Evolutionary conservation across 331 rosid genomes (phyloP), one percentile per base, ranked within the genome.

Genomic region (Acacia pycnantha): DNA sequence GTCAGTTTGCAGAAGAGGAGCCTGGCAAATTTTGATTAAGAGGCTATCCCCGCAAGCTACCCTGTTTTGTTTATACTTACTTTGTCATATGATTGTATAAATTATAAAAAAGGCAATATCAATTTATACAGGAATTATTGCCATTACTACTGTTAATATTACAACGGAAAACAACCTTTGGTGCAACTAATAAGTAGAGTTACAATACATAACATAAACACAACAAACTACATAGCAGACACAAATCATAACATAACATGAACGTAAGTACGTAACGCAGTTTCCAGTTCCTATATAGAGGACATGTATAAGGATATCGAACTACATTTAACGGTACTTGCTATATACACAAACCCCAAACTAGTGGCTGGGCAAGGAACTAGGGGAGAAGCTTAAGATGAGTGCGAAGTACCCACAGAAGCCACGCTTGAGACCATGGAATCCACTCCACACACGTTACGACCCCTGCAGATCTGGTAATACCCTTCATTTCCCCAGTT

Each of bases 401-500:
- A 89, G 37, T 79, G 74, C 18, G 79, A n/a, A 68, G 37, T 24
- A 29, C 66, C 76, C 41, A 82, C 10, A 43, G 98, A 89, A 56
- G 94, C 88, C 19, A 94, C 99, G 19, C 94, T 85, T 9, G 99
- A 94, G 82, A 94, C 98, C 98, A 91, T 85, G 48, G 97, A 90
- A 87, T 94, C 98, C 43, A 91, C 97, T 67, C 98, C 98, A 73
- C 98, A 94, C 41, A 72, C 59, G 40, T 72, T 24, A 85, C 61
- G 82, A 43, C 97, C 98, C 79, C 91, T 88, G 86, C 98, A 94
- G 86, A 94, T 93, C 83, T 89, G 86, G 93, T 94, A 94, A 46
- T 91, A 94, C 37, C 98, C 98, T 14, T 89, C 19, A 76, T 94
- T 95, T 73, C 98, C 98, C 98, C 98, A 94, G 33, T 12, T 85